Evolutionary conservation across 2,329 filamentous ascomycete genomes (phyloP).

Genomic region (Penicillium italicum): DNA sequence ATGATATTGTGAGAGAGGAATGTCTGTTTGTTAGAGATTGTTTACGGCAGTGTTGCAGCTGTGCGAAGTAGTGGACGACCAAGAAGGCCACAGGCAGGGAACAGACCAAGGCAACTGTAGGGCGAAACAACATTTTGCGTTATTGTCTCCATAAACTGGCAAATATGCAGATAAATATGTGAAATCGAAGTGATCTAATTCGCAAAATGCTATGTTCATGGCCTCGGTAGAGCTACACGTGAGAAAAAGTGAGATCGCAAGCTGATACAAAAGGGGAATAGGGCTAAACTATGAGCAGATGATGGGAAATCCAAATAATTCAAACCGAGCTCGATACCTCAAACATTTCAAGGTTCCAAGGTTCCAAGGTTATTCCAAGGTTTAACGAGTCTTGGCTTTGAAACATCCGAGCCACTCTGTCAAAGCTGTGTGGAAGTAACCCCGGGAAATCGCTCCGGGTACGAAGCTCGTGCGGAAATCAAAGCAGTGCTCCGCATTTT

Average conservation of each 20-base stretch:
- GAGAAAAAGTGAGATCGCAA: conserved; percentile 3
- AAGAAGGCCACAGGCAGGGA: conserved; percentile 22
- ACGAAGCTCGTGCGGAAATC: conserved; percentile 43
- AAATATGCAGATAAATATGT: conserved; percentile 1
- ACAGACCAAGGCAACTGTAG: conserved; percentile 16
- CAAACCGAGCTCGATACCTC: not conserved
- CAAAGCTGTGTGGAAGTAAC: conserved; percentile 43
- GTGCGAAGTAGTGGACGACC: conserved; percentile 22
- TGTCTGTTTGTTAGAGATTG: conserved; percentile 20
- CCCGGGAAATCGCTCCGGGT: conserved; percentile 33
- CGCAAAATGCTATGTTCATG: not conserved
- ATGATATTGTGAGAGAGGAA: conserved; percentile 22
- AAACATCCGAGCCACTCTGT: conserved; percentile 47
- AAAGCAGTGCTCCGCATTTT: conserved; percentile 48
- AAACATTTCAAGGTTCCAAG: not conserved
- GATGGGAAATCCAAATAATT: not conserved
- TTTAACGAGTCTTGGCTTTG: conserved; percentile 1
- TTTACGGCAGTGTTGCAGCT: conserved; percentile 22
- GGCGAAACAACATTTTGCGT: conserved; percentile 11
- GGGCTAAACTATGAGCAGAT: not conserved
- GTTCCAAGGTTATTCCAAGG: not conserved
- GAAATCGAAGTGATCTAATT: not conserved
- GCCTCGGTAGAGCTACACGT: conserved; percentile 4
- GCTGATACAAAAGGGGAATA: conserved; percentile 6
- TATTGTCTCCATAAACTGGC: too few relatives aligned